A percentile compares a stretch with the other conserved stretches of the same genome.
Evolutionary conservation across 306 rosid species (phyloP).

Genomic region (Cucurbita ficifolia): DNA sequence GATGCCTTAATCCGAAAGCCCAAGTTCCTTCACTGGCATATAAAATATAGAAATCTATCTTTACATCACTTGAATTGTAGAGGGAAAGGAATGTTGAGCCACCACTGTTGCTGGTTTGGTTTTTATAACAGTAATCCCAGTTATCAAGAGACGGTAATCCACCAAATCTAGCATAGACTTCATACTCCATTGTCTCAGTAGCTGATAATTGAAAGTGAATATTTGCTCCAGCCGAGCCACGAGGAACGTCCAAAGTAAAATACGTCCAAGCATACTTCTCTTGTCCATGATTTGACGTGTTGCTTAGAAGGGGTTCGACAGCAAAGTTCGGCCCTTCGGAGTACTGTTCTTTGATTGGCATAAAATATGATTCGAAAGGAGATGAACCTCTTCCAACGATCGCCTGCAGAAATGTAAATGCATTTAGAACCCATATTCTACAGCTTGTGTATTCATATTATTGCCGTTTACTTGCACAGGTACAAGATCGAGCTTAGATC

Average conservation of each 20-base stretch:
- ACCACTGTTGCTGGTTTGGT: constrained; percentile 58
- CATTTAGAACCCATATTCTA: background rate
- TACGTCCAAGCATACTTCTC: constrained; percentile 53
- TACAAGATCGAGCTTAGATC: background rate
- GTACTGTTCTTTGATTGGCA: constrained; percentile 49
- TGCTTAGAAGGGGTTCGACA: constrained; percentile 53
- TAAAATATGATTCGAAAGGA: constrained; percentile 70
- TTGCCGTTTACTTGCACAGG: background rate
- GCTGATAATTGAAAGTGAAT: constrained; percentile 50
- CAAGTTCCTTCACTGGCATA: constrained; percentile 89
- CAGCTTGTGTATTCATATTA: background rate
- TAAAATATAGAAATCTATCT: constrained; percentile 58
- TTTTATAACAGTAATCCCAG: constrained; percentile 75
- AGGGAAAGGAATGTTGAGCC: constrained; percentile 60
- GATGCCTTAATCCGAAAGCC: constrained; percentile 66
- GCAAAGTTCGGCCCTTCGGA: constrained; percentile 50
- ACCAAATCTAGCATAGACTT: constrained; percentile 78
- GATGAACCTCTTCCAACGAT: constrained; percentile 38
- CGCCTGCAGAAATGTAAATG: constrained; percentile 45
- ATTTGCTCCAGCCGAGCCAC: constrained; percentile 82
- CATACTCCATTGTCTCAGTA: constrained; percentile 34
- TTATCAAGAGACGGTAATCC: constrained; percentile 70
- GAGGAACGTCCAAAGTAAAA: constrained; percentile 63
- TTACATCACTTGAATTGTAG: constrained; percentile 50
- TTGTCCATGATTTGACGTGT: constrained; percentile 27